These are phyloP conservation scores for Pseudophaeomoniella oleicola DNA, from an alignment of 2,329 filamentous ascomycete genomes.

Conservation along the genomic window DNA sequence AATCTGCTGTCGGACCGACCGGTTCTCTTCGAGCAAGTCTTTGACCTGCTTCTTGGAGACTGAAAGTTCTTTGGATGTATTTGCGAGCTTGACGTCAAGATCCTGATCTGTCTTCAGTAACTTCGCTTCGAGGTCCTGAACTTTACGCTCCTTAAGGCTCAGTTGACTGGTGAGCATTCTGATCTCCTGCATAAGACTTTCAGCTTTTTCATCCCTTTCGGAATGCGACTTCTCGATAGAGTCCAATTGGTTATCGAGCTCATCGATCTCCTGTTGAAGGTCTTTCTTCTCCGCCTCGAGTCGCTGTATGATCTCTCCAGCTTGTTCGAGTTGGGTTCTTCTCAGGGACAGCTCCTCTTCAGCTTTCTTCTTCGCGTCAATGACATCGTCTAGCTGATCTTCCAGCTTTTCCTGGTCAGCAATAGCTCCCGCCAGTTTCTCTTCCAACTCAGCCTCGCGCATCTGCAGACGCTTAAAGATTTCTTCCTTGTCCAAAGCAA, in stretches of 20 bases:
- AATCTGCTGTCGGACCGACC: conserved; percentile 69
- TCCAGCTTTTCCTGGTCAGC: conserved; percentile 91
- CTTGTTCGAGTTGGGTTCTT: conserved; percentile 76
- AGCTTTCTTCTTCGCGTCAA: conserved; percentile 76
- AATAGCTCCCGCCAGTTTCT: conserved; percentile 82
- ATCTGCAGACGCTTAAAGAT: conserved; percentile 93
- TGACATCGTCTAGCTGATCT: conserved; percentile 77
- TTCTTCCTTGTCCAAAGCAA: conserved; percentile 94
- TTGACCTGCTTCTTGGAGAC: conserved; percentile 58
- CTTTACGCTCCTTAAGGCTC: conserved; percentile 74
- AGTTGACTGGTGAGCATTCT: conserved; percentile 87
- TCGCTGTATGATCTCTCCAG: conserved; percentile 69
- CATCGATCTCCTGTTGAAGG: conserved; percentile 50
- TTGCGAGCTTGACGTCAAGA: conserved; percentile 67
- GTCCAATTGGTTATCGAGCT: conserved; percentile 56
- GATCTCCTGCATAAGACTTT: conserved; percentile 65
- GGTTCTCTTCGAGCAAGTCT: conserved; percentile 66
- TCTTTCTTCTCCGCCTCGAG: conserved; percentile 77
- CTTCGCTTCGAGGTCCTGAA: conserved; percentile 73
- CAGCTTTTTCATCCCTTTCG: conserved; percentile 61
- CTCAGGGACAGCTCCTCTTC: conserved; percentile 72
- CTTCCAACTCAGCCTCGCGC: conserved; percentile 80
- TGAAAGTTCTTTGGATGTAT: conserved; percentile 66
- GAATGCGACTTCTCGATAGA: conserved; percentile 57
- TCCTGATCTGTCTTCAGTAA: conserved; percentile 78